phyloP scores from a whole-genome alignment of 495 filamentous ascomycete species.

The Saxophila tyrrhenica region DNA sequence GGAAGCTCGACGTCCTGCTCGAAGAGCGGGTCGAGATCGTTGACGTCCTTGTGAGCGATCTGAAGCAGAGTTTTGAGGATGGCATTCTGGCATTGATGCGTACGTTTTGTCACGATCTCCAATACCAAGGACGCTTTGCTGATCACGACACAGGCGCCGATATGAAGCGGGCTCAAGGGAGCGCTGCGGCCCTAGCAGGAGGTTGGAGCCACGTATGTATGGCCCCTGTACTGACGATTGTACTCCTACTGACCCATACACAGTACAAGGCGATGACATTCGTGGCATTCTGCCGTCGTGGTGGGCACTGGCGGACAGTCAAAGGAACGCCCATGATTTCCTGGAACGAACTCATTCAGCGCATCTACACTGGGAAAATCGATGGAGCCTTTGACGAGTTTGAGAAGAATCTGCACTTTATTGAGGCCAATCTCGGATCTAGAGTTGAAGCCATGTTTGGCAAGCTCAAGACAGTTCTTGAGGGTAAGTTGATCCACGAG shows the following conservation, averaged over 20 bases:
- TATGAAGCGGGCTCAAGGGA: not conserved
- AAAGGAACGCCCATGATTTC: not conserved
- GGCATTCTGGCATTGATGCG: not conserved
- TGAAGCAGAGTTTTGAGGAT: not conserved
- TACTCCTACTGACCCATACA: not conserved
- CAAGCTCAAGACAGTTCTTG: not conserved
- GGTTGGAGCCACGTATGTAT: not conserved
- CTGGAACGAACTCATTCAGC: constrained; percentile 1
- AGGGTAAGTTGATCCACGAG: not conserved
- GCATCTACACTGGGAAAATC: not conserved
- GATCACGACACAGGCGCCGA: not conserved
- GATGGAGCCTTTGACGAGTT: not conserved
- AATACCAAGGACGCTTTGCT: not conserved
- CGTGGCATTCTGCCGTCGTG: constrained; percentile 4
- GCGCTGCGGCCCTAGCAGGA: not conserved
- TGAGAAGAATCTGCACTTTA: not conserved
- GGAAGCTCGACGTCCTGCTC: not conserved
- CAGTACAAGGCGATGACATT: not conserved
- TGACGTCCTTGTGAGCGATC: not conserved
- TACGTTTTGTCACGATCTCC: not conserved
- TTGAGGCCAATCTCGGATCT: not conserved
- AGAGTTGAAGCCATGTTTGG: not conserved
- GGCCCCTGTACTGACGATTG: not conserved
- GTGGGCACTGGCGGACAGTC: not conserved
- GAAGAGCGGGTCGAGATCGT: not conserved